Conservation (phyloP, 2,329 filamentous ascomycete genomes). For the Pseudogymnoascus sp. region DNA sequence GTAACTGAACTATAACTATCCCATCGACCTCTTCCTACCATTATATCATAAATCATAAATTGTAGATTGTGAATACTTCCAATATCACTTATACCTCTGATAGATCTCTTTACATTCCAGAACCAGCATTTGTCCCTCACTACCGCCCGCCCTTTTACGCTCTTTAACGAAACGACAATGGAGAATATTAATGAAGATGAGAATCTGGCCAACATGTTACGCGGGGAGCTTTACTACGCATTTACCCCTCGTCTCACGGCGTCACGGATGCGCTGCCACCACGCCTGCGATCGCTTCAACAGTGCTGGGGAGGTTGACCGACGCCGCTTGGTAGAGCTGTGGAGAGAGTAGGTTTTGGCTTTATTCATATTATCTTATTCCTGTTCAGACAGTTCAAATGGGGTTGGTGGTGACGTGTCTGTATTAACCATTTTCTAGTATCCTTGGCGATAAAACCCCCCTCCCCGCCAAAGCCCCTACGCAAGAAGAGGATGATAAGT, state of each 20-base stretch:
- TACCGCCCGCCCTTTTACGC: neutral
- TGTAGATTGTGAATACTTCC: neutral
- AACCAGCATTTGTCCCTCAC: neutral
- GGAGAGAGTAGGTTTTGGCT: constrained; percentile 53
- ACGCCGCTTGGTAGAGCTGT: constrained; percentile 56
- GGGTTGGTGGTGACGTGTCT: neutral
- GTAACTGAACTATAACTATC: neutral
- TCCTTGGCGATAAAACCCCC: constrained; percentile 52
- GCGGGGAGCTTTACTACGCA: constrained; percentile 64
- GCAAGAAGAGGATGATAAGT: constrained; percentile 53
- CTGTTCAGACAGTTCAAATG: neutral
- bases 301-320: constrained; percentile 49
- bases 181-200: constrained; percentile 33
- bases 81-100: neutral
- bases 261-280: constrained; percentile 52
- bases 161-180: neutral
- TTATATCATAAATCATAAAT: neutral
- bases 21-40: neutral
- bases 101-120: neutral
- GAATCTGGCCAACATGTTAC: constrained; percentile 48
- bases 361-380: neutral
- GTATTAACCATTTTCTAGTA: constrained; percentile 34
- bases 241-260: constrained; percentile 61
- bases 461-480: constrained; percentile 51
- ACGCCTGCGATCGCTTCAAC: constrained; percentile 57